A percentile compares a stretch with the other conserved stretches of the same genome.
Conservation (phyloP, 352 stramenopile genomes). For the Pythium angustatum region DNA sequence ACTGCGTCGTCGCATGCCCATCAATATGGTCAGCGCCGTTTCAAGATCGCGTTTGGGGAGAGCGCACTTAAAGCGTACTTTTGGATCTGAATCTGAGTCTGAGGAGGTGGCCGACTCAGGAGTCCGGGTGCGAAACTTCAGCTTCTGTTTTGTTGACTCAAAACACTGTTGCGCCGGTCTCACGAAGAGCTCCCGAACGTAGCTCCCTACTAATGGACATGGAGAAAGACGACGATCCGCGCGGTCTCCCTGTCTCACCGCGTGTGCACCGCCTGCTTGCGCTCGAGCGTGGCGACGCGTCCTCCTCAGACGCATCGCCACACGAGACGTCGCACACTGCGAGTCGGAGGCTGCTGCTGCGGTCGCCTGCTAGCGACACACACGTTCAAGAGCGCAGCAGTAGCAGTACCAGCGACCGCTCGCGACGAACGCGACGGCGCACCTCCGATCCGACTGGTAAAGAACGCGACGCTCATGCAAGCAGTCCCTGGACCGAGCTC, state of each 20-base stretch:
- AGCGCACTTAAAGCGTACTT: not conserved
- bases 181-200: no score
- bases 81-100: slow-evolving; percentile 10
- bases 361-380: not conserved
- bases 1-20: not conserved
- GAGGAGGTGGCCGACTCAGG: no score
- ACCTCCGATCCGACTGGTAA: not conserved
- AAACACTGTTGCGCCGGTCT: no score
- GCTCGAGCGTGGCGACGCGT: slow-evolving; percentile 6
- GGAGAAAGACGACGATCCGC: not conserved
- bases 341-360: not conserved
- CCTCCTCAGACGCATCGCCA: no score
- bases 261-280: not conserved
- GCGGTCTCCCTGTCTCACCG: slow-evolving; percentile 8
- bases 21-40: not conserved
- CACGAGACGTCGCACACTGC: not conserved
- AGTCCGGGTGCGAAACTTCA: not conserved
- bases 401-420: not conserved
- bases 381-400: not conserved
- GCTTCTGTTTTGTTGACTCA: not conserved
- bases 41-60: not conserved
- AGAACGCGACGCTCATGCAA: not conserved
- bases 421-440: not conserved
- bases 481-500: not conserved
- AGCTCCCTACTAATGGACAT: no score